A percentile compares a stretch with the other conserved stretches of the same genome.
Conservation (phyloP, 345 rosid genomes). For the Dovyalis caffra region DNA sequence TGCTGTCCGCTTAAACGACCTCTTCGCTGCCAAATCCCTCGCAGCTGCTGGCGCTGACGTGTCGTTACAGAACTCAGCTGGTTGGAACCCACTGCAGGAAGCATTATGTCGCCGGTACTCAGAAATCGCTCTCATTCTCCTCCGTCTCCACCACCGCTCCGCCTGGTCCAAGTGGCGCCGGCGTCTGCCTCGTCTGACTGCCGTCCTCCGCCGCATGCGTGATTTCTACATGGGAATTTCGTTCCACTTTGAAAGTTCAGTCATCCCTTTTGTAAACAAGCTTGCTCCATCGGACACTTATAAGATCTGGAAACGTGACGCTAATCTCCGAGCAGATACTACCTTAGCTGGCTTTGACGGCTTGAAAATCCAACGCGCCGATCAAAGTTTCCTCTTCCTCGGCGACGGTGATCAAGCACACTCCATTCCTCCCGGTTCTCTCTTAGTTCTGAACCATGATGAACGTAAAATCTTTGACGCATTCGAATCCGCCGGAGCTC, state of each 20-base stretch:
- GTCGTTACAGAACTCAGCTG: conserved; percentile 70
- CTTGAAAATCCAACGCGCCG: conserved; percentile 78
- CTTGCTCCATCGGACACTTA: conserved; percentile 96
- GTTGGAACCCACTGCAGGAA: conserved; percentile 85
- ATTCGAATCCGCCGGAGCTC: conserved; percentile 67
- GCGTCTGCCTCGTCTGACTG: conserved; percentile 69
- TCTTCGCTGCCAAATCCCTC: conserved; percentile 44
- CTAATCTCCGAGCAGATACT: conserved; percentile 81
- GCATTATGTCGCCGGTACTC: conserved; percentile 65
- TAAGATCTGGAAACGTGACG: conserved; percentile 94
- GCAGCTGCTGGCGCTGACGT: conserved; percentile 73
- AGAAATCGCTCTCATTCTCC: conserved; percentile 48
- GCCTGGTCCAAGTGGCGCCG: conserved; percentile 95
- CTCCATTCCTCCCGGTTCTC: conserved; percentile 59
- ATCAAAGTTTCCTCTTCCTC: conserved; percentile 82
- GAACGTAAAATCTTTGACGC: conserved; percentile 69
- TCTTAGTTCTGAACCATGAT: conserved; percentile 71
- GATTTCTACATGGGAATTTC: conserved; percentile 97
- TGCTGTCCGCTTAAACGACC: conserved; percentile 68
- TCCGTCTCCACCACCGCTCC: conserved; percentile 55
- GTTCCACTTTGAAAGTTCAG: conserved; percentile 88
- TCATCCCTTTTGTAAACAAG: conserved; percentile 82
- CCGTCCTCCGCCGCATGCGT: conserved; percentile 72
- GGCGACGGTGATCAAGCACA: conserved; percentile 69
- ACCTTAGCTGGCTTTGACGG: conserved; percentile 89